These are phyloP conservation scores for Chrysoporthe deuterocubensis DNA, from an alignment of 2,329 filamentous ascomycete genomes.

Conservation along the genomic window DNA sequence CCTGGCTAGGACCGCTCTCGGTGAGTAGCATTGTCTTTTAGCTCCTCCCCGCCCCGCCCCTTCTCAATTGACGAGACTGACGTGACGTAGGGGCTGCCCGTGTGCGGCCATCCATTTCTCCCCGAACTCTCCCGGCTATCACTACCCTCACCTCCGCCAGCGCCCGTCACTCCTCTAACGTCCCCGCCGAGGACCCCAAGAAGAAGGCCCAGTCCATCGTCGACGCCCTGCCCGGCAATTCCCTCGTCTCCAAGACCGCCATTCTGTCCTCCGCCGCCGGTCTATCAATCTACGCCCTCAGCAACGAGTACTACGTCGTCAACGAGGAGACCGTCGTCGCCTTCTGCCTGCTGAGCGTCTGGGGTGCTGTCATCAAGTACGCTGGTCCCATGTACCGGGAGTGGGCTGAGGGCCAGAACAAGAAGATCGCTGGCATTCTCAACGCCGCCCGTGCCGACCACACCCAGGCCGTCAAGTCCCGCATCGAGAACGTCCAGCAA, in stretches of 20 bases:
- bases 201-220: constrained; percentile 96
- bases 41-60: constrained; percentile 39
- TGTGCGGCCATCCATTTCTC: constrained; percentile 80
- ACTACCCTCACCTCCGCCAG: constrained; percentile 65
- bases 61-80: constrained; percentile 31
- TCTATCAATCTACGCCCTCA: constrained; percentile 91
- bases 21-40: constrained; percentile 62
- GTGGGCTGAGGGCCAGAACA: constrained; percentile 87
- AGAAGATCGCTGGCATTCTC: constrained; percentile 93
- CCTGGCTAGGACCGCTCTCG: constrained; percentile 92
- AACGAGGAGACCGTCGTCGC: constrained; percentile 98
- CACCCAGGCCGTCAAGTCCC: constrained; percentile 90
- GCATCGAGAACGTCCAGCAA: constrained; percentile 94
- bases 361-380: constrained; percentile 90
- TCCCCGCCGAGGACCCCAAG: constrained; percentile 88
- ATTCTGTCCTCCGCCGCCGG: constrained; percentile 93
- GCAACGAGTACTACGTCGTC: constrained; percentile 99
- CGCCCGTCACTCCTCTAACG: constrained; percentile 73
- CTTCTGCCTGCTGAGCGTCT: constrained; percentile 90
- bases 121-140: constrained; percentile 76
- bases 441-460: constrained; percentile 94
- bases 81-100: constrained; percentile 76
- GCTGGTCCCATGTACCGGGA: constrained; percentile 89
- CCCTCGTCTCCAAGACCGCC: constrained; percentile 91
- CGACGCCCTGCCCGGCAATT: constrained; percentile 90